These are phyloP conservation scores for Tuber microsphaerosporum DNA, from an alignment of 495 filamentous ascomycete species.

Conservation along the genomic window DNA sequence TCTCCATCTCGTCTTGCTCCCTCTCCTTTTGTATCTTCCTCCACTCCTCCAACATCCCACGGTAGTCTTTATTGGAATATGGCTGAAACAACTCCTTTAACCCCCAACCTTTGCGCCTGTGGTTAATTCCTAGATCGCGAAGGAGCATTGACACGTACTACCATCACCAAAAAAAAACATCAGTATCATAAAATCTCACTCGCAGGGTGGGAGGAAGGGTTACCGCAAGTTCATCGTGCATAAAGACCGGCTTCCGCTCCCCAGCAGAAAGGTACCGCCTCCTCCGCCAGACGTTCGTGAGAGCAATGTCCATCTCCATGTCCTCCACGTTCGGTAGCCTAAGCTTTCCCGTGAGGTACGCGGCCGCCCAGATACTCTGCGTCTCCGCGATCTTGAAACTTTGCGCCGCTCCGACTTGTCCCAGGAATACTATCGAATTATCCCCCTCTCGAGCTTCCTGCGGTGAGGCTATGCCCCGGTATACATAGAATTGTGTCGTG, in stretches of 20 bases:
- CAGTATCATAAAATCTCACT: conserved; percentile 1
- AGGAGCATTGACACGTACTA: conserved; percentile 66
- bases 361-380: conserved; percentile 66
- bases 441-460: conserved; percentile 47
- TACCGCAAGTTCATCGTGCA: conserved; percentile 35
- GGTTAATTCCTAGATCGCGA: conserved; percentile 55
- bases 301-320: conserved; percentile 26
- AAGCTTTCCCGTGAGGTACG: conserved; percentile 50
- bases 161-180: conserved; percentile 21
- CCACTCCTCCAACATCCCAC: conserved; percentile 35
- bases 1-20: conserved; percentile 10
- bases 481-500: conserved; percentile 49
- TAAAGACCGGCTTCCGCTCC: conserved; percentile 31
- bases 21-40: conserved; percentile 15
- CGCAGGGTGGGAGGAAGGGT: background rate
- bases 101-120: conserved; percentile 25
- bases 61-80: conserved; percentile 33
- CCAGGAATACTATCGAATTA: conserved; percentile 61
- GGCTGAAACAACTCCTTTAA: conserved; percentile 33
- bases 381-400: conserved; percentile 58
- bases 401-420: conserved; percentile 58
- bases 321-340: conserved; percentile 14
- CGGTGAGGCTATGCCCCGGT: conserved; percentile 65
- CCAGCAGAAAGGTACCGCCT: conserved; percentile 27
- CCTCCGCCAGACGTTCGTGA: conserved; percentile 30